phyloP scores from a whole-genome alignment of 148 eudicot species.

The Tetragonia tetragonoides region DNA sequence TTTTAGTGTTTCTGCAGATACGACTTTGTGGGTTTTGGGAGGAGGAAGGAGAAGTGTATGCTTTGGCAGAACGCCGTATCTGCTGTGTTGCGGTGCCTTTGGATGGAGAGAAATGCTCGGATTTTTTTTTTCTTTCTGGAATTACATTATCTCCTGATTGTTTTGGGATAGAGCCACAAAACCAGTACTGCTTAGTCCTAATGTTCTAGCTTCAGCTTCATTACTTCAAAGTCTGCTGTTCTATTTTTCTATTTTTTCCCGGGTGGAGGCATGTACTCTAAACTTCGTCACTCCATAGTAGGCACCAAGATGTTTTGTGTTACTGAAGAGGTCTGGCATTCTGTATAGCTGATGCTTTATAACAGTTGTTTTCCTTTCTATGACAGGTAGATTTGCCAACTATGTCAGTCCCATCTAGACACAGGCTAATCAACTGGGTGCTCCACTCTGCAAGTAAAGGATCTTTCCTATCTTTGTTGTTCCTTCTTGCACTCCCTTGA shows the following conservation, averaged over 20 bases:
- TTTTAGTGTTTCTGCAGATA: too few relatives aligned
- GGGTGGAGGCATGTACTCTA: too few relatives aligned
- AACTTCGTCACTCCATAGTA: not conserved
- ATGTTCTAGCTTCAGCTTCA: not conserved
- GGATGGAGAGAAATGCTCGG: too few relatives aligned
- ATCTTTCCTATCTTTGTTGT: not conserved
- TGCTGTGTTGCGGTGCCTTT: too few relatives aligned
- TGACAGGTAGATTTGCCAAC: conserved; percentile 32
- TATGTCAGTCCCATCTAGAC: conserved; percentile 31
- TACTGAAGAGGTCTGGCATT: not conserved
- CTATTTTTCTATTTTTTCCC: too few relatives aligned
- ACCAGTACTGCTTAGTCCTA: not conserved
- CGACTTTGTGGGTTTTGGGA: too few relatives aligned
- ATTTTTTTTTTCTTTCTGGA: too few relatives aligned
- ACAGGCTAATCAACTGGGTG: conserved; percentile 7
- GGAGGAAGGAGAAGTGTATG: too few relatives aligned
- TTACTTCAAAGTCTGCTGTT: too few relatives aligned
- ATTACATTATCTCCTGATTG: too few relatives aligned
- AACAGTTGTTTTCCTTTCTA: not conserved
- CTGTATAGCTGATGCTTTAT: not conserved
- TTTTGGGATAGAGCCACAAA: too few relatives aligned
- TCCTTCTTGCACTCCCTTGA: not conserved
- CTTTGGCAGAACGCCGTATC: too few relatives aligned
- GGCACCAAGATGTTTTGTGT: not conserved
- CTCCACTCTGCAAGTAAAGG: conserved; percentile 17